Percentiles rank a stretch among this genome's conserved stretches.
Evolutionary conservation across 2,329 filamentous ascomycete species (phyloP).

Genomic region (Alternaria gansuensis): DNA sequence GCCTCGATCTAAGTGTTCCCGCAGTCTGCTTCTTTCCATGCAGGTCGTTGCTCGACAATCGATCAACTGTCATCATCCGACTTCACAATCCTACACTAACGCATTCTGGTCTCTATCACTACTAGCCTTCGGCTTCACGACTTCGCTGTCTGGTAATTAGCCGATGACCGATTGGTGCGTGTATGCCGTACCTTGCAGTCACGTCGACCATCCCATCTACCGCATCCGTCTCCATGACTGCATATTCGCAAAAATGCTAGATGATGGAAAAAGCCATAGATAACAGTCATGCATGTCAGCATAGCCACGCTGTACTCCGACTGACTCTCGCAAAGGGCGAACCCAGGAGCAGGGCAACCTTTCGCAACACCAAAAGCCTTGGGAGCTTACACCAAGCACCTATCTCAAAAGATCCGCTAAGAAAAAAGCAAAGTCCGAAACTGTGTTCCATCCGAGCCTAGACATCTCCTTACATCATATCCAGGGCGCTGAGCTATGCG

Average conservation of each 20-base stretch:
- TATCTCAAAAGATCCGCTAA: neutral
- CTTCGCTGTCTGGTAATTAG: slow-evolving; percentile 4
- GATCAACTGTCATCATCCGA: slow-evolving; percentile 4
- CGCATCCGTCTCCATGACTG: neutral
- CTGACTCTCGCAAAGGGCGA: neutral
- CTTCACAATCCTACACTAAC: slow-evolving; percentile 5
- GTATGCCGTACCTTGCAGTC: slow-evolving; percentile 6
- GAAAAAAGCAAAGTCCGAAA: slow-evolving; percentile 2
- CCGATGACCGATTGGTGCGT: slow-evolving; percentile 8
- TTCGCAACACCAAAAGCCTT: slow-evolving; percentile 2
- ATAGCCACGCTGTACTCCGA: slow-evolving; percentile 6
- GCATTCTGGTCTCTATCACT: slow-evolving; percentile 5
- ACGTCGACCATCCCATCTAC: slow-evolving; percentile 5
- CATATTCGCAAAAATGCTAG: neutral
- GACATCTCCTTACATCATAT: slow-evolving; percentile 8
- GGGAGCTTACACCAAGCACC: slow-evolving; percentile 4
- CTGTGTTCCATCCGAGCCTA: slow-evolving; percentile 7
- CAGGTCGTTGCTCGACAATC: neutral
- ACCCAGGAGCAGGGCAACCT: neutral
- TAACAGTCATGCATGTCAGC: neutral
- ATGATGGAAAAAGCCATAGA: slow-evolving; percentile 4
- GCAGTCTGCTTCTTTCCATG: slow-evolving; percentile 4
- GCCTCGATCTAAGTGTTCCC: neutral
- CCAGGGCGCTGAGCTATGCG: slow-evolving; percentile 9
- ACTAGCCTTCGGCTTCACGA: slow-evolving; percentile 5